Evolutionary conservation across 139 green algal genomes (phyloP).

Genomic region (Marvania coccoides): DNA sequence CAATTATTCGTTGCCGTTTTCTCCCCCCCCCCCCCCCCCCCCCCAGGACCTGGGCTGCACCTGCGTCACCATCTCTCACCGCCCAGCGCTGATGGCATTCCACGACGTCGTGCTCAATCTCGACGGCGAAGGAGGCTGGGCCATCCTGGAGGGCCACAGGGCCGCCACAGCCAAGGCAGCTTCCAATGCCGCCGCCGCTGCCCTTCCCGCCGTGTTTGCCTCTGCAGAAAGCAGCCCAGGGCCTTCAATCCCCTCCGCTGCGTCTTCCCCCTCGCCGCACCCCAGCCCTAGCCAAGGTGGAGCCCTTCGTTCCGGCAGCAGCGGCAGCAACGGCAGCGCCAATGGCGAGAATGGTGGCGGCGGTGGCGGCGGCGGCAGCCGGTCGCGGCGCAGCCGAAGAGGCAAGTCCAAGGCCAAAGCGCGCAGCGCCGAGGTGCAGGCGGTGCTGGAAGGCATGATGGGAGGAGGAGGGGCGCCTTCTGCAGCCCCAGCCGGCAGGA

Average conservation of each 20-base stretch:
- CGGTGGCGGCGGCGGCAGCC: background rate
- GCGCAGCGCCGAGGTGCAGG: background rate
- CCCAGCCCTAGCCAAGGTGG: background rate
- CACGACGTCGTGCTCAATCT: constrained; percentile 68
- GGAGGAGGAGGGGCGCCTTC: too few relatives aligned
- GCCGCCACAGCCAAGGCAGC: background rate
- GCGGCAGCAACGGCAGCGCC: background rate
- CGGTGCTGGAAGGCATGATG: constrained; percentile 24
- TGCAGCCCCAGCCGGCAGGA: background rate
- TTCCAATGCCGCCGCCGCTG: too few relatives aligned
- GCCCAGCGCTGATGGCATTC: constrained; percentile 70
- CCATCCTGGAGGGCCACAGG: constrained; percentile 39
- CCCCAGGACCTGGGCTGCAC: constrained; percentile 51
- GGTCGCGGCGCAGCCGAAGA: background rate
- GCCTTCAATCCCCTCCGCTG: too few relatives aligned
- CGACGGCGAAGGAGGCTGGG: constrained; percentile 71
- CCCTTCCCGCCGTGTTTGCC: too few relatives aligned
- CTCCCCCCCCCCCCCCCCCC: background rate
- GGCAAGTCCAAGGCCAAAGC: background rate
- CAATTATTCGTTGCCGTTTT: background rate
- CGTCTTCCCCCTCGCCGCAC: too few relatives aligned
- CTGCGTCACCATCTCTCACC: constrained; percentile 73
- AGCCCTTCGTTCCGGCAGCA: background rate
- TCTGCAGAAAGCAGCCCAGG: too few relatives aligned
- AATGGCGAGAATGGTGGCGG: background rate